Conservation (phyloP, 2,329 filamentous ascomycete species). For the Alternaria consortialis region DNA sequence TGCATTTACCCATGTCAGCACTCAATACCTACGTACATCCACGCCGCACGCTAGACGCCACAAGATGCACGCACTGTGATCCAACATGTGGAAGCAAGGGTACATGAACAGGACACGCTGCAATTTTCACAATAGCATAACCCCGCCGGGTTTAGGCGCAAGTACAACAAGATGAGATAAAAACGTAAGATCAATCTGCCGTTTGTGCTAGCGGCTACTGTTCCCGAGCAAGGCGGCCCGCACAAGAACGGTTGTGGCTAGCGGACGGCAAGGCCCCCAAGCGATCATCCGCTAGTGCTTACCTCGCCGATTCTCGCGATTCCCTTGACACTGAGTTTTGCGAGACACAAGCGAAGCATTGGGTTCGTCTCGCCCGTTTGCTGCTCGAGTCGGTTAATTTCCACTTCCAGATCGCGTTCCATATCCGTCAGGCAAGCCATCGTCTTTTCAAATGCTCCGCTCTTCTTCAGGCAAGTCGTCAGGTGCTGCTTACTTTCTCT, state of each 20-base stretch:
- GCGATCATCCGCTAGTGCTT: conserved; percentile 1
- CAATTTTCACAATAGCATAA: background rate
- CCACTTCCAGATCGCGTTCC: conserved; percentile 3
- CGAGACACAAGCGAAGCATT: conserved; percentile 3
- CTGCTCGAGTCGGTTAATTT: background rate
- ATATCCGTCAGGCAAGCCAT: conserved; percentile 2
- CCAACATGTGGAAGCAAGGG: background rate
- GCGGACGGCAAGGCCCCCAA: background rate
- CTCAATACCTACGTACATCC: background rate
- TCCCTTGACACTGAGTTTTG: conserved; percentile 7
- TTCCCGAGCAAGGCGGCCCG: background rate
- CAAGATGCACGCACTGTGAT: background rate
- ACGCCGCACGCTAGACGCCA: background rate
- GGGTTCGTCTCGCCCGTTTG: conserved; percentile 3
- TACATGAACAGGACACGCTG: background rate
- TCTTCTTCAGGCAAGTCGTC: conserved; percentile 3
- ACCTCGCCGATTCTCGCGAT: background rate
- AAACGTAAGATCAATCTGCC: background rate
- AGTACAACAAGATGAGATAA: background rate
- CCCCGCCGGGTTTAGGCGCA: rapidly evolving
- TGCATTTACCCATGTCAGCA: background rate
- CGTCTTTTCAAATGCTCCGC: conserved; percentile 3
- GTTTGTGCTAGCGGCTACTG: background rate
- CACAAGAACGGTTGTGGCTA: conserved; percentile 1
- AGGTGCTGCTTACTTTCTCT: conserved; percentile 1